Conservation (phyloP, 345 rosid genomes). For the Kernera saxatilis region DNA sequence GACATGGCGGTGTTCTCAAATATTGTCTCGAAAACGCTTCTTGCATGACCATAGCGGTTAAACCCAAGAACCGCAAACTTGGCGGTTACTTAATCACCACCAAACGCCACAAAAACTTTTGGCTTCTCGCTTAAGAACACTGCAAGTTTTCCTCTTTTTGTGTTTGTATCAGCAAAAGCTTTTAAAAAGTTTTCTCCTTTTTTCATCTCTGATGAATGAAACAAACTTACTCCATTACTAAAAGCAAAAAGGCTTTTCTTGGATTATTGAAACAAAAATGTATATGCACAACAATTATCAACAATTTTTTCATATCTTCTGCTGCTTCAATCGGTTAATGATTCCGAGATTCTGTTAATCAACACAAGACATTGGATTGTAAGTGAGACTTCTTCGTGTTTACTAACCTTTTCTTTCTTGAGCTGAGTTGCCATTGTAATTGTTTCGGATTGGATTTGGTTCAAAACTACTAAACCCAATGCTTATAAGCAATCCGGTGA, state of each 20-base stretch:
- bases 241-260: constrained; percentile 1
- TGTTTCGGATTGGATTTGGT: background rate
- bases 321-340: background rate
- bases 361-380: constrained; percentile 13
- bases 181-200: background rate
- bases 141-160: background rate
- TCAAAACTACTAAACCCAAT: constrained; percentile 33
- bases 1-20: constrained; percentile 41
- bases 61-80: constrained; percentile 63
- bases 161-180: constrained; percentile 16
- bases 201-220: background rate
- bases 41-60: constrained; percentile 81
- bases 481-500: constrained; percentile 53
- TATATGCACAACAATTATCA: constrained; percentile 27
- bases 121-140: constrained; percentile 71
- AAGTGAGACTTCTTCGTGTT: constrained; percentile 13
- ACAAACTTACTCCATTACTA: constrained; percentile 10
- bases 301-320: constrained; percentile 23
- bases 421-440: background rate
- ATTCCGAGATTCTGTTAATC: constrained; percentile 13
- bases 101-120: constrained; percentile 80
- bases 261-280: constrained; percentile 13
- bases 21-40: constrained; percentile 75
- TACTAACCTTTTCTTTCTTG: background rate
- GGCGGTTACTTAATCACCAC: constrained; percentile 95